phyloP scores from a whole-genome alignment of 371 early-diverging fungal species.

The Apophysomyces variabilis region DNA sequence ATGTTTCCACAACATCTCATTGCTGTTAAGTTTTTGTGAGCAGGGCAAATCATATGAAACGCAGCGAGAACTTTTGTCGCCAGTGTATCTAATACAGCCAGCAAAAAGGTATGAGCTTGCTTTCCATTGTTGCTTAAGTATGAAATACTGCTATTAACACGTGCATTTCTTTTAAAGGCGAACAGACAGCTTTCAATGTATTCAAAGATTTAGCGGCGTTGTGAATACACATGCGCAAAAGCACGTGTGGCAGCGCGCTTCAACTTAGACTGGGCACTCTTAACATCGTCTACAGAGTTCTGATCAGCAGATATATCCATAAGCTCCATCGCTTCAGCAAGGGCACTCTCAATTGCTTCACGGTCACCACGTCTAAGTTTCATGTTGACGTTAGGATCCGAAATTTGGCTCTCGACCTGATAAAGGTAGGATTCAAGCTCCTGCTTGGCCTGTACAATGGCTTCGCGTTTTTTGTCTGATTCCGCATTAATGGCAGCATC shows the following conservation, averaged over 20 bases:
- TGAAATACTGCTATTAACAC: too few relatives aligned
- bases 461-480: conserved; percentile 83
- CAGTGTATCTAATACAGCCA: too few relatives aligned
- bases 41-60: too few relatives aligned
- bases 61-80: too few relatives aligned
- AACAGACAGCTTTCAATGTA: too few relatives aligned
- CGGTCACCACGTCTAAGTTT: conserved; percentile 72
- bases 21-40: too few relatives aligned
- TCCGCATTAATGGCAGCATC: conserved; percentile 90
- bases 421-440: conserved; percentile 87
- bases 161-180: too few relatives aligned
- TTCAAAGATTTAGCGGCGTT: conserved; percentile 21
- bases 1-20: too few relatives aligned
- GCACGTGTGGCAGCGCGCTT: conserved; percentile 75
- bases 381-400: conserved; percentile 82
- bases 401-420: conserved; percentile 82
- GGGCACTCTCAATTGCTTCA: conserved; percentile 86
- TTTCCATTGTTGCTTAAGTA: too few relatives aligned
- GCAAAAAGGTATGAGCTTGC: too few relatives aligned
- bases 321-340: conserved; percentile 81
- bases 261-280: conserved; percentile 84
- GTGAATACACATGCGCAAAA: conserved; percentile 57
- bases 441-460: conserved; percentile 82
- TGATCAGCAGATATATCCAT: conserved; percentile 77
- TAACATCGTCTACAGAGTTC: conserved; percentile 79